Evolutionary conservation across 257 asterid species (phyloP), one percentile per base, ranked within the genome.

Genomic region (Paulownia fortunei): DNA sequence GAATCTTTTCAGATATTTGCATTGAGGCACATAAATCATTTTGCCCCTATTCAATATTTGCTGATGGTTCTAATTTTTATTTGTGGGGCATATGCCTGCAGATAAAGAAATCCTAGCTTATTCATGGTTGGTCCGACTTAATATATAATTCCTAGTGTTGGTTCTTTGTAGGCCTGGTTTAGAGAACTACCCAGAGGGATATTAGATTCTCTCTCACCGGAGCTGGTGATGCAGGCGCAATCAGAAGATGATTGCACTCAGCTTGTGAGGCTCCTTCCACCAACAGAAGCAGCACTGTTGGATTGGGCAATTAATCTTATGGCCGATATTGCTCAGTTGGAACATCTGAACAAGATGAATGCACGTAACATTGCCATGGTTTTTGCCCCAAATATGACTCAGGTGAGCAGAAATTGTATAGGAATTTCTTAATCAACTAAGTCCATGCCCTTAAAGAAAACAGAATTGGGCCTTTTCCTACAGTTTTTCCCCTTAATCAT

Each of bases 321-420:
- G 97, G 89, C 97, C 9, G 97, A 92, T 73, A 91, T 89, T 68
- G 97, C 97, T 47, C 89, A 91, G 80, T 34, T 85, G 39, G 95
- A 91, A 69, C 60, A 82, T 73, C 84, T 82, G 8, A 91, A 91
- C 87, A 91, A 91, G 79, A 91, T 91, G 97, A 89, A 88, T 23
- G 90, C 95, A 2, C 95, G 93, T 15, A 91, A 91, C 72, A 69
- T 89, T 2, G 95, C 93, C 59, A 87, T 89, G 93, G 97, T 92
- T 27, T 92, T 92, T 34, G 95, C 97, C 9, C 97, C 97, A 56
- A 92, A 92, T 56, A 89, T 92, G 97, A 92, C 97, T 76, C 93
- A 88, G 90, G 97, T 88, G 44, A 76, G 82, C 64, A 10, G 19
- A 44, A 3, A 16, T 60, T 16, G 13, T 2, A 7, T 2, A 21